These are phyloP conservation scores for Raffaelea deltoideospora DNA, from an alignment of 2,329 filamentous ascomycete species.

Conservation along the genomic window DNA sequence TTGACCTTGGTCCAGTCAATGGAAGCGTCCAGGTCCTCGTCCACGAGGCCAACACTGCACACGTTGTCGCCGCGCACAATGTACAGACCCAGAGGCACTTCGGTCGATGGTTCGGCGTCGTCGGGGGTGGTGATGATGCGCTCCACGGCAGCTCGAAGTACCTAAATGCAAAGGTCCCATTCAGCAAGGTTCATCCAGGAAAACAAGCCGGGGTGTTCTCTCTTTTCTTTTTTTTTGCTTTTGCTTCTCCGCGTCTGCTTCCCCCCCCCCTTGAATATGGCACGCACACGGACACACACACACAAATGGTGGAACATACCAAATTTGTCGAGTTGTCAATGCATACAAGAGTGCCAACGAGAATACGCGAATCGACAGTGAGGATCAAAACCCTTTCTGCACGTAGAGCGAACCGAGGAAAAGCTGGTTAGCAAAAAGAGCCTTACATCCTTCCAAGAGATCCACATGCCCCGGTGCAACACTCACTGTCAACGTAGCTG, in stretches of 20 bases:
- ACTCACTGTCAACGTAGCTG: slow-evolving; percentile 18
- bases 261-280: too few species aligned
- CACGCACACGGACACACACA: too few species aligned
- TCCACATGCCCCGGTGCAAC: too few species aligned
- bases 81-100: slow-evolving; percentile 76
- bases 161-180: slow-evolving; percentile 30
- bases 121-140: slow-evolving; percentile 79
- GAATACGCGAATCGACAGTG: slow-evolving; percentile 79
- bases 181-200: too few species aligned
- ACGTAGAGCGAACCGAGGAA: too few species aligned
- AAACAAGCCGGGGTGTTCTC: too few species aligned
- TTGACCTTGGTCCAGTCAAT: slow-evolving; percentile 91
- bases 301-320: slow-evolving; percentile 23
- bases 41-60: slow-evolving; percentile 74
- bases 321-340: slow-evolving; percentile 90
- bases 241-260: too few species aligned
- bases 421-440: too few species aligned
- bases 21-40: slow-evolving; percentile 74
- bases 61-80: slow-evolving; percentile 92
- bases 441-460: too few species aligned
- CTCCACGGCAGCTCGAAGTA: slow-evolving; percentile 70
- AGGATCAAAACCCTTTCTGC: slow-evolving; percentile 83
- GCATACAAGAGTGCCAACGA: slow-evolving; percentile 68
- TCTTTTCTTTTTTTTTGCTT: too few species aligned
- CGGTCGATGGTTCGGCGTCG: slow-evolving; percentile 64